These are phyloP conservation scores for Yamadazyma epiphylla DNA, from an alignment of 1,139 yeast species.

Conservation along the genomic window DNA sequence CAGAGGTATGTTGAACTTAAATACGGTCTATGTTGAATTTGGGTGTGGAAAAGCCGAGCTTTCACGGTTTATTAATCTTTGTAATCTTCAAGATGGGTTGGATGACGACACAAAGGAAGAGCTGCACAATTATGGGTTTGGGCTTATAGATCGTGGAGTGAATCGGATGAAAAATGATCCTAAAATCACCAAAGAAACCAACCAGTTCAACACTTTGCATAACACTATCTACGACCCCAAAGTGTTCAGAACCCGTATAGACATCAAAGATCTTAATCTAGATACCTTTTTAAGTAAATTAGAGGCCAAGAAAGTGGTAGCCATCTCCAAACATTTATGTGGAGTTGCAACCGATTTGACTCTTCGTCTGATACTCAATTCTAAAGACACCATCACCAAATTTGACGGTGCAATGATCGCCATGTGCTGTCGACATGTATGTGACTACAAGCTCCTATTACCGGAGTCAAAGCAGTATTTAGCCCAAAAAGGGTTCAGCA, in stretches of 20 bases:
- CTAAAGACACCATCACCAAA: constrained; percentile 16
- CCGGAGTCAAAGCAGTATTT: constrained; percentile 46
- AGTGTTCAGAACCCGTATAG: constrained; percentile 60
- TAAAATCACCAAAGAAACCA: constrained; percentile 56
- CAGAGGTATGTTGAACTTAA: constrained; percentile 32
- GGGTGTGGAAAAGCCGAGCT: constrained; percentile 92
- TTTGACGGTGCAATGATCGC: constrained; percentile 66
- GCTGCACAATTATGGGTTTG: constrained; percentile 36
- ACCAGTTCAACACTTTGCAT: constrained; percentile 15
- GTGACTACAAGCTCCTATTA: constrained; percentile 51
- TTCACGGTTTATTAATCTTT: constrained; percentile 60
- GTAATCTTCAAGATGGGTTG: constrained; percentile 22
- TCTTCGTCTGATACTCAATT: constrained; percentile 57
- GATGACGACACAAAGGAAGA: constrained; percentile 3
- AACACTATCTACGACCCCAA: constrained; percentile 19
- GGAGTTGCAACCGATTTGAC: constrained; percentile 94
- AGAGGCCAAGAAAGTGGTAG: constrained; percentile 35
- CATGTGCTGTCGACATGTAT: constrained; percentile 94
- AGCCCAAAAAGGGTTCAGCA: constrained; percentile 24
- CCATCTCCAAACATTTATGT: constrained; percentile 83
- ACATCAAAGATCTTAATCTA: constrained; percentile 70
- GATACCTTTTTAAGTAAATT: constrained; percentile 37
- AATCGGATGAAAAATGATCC: constrained; percentile 77
- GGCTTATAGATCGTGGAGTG: constrained; percentile 73
- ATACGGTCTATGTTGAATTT: constrained; percentile 60